Percentiles rank a stretch among this genome's conserved stretches.
Evolutionary conservation across 140 eudicot species (phyloP).

Genomic region (Cichorium intybus): DNA sequence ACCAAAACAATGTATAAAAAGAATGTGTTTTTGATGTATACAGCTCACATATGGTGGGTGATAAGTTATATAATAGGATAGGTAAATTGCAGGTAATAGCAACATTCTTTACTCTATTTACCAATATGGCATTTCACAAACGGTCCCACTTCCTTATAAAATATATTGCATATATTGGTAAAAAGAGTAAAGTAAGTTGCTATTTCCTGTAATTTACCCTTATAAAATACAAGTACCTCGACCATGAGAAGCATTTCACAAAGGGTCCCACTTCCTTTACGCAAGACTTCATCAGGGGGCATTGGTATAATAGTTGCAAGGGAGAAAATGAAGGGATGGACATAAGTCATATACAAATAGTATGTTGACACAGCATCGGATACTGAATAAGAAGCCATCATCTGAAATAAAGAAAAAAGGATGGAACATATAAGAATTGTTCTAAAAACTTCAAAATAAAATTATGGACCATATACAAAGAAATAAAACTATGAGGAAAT

Average conservation of each 20-base stretch:
- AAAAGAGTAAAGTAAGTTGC: no score
- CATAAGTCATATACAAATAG: conserved; percentile 97
- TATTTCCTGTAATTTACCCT: no score
- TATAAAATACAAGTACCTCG: conserved; percentile 55
- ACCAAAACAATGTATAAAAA: neutral
- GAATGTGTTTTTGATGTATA: neutral
- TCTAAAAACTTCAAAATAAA: conserved; percentile 7
- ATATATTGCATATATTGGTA: neutral
- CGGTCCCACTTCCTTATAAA: no score
- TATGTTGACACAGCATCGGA: conserved; percentile 99
- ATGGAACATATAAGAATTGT: conserved; percentile 10
- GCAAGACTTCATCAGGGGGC: conserved; percentile 98
- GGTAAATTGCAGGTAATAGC: neutral
- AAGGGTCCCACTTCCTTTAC: conserved; percentile 99
- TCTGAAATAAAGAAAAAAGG: conserved; percentile 46
- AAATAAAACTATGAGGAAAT: neutral
- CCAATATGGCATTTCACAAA: no score
- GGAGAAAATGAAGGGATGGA: conserved; percentile 98
- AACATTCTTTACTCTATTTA: no score
- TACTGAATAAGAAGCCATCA: conserved; percentile 99
- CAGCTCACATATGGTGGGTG: conserved; percentile 6
- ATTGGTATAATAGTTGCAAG: conserved; percentile 98
- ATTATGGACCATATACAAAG: neutral
- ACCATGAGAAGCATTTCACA: conserved; percentile 99
- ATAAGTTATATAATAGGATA: neutral